These are phyloP conservation scores for Pseudopithomyces chartarum DNA, from an alignment of 2,329 filamentous ascomycete species.

Conservation along the genomic window DNA sequence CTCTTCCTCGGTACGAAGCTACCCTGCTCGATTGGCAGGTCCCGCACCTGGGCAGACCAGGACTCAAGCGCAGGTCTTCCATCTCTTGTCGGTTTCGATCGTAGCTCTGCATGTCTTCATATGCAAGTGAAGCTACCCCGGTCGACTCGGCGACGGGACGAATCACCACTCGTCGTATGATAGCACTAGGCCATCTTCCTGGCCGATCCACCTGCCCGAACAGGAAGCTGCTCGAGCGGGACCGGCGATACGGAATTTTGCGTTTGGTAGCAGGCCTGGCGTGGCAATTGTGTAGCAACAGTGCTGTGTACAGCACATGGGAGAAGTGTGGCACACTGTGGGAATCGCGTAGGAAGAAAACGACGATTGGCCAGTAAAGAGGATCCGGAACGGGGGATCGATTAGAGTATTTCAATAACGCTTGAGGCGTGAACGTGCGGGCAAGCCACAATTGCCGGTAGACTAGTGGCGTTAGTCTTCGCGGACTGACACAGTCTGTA, in stretches of 20 bases:
- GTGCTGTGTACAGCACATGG: neutral
- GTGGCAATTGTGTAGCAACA: neutral
- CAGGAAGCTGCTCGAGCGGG: slow-evolving; percentile 9
- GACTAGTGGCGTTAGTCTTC: neutral
- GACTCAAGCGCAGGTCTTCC: neutral
- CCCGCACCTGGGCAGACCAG: too few relatives aligned
- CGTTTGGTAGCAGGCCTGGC: neutral
- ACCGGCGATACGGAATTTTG: neutral
- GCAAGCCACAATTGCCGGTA: neutral
- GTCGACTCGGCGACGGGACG: neutral
- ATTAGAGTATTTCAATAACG: too few relatives aligned
- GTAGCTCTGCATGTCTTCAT: slow-evolving; percentile 2
- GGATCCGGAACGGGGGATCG: neutral
- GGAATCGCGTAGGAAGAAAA: neutral
- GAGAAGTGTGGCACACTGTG: neutral
- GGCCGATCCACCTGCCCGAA: slow-evolving; percentile 1
- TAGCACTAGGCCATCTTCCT: neutral
- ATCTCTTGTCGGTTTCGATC: slow-evolving; percentile 3
- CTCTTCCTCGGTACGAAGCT: neutral
- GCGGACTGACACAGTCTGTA: too few relatives aligned
- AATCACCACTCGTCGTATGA: slow-evolving; percentile 4
- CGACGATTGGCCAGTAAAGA: neutral
- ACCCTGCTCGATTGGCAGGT: neutral
- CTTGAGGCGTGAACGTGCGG: too few relatives aligned
- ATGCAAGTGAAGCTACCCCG: slow-evolving; percentile 3